Evolutionary conservation across 176 grass and related monocot species (phyloP), one percentile per base, ranked within the genome.

Genomic region (Cenchrus americanus): DNA sequence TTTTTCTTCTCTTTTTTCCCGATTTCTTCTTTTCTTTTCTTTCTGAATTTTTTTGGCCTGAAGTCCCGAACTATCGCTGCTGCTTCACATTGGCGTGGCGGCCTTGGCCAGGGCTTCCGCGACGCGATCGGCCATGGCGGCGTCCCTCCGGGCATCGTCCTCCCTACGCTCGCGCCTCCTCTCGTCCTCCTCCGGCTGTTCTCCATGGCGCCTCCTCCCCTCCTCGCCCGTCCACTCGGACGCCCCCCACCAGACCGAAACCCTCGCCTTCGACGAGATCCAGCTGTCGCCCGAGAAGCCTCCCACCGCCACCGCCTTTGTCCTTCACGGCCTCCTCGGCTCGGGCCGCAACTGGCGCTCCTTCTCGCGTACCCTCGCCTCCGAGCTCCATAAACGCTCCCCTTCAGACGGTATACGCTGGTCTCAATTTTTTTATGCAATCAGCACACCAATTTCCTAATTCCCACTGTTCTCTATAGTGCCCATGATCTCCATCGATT

Each of bases 231-330:
- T 80, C 40, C 57, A 81, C 80, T 48, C 72, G 13, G 78, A 88
- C 10, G 52, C 71, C 14, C 51, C 86, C 57, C 47, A 53, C 17
- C 69, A 85, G 84, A 66, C 90, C 50, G 85, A 94, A 82, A 96
- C 96, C 83, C 91, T 99, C 71, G 89, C 93, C 7, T 96, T 92
- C 86, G 89, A 99, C 32, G 96, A 96, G 93, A 92, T 94, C 85
- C 89, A 83, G 78, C 66, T 82, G 72, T 90, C 96, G 62, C 80
- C 86, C 2, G 85, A 85, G 62, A 90, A 89, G 81, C 73, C 83
- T 24, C 76, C 80, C 55, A 83, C 89, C 73, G 84, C 89, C 86
- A 94, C 96, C 14, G 93, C 91, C 42, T 96, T 99, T 73, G 86
- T 99, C 83, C 87, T 96, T 42, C 96, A 99, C 32, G 91, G 91